These are phyloP conservation scores for Claviceps lovelessii DNA, from an alignment of 2,329 filamentous ascomycete species.

Conservation along the genomic window DNA sequence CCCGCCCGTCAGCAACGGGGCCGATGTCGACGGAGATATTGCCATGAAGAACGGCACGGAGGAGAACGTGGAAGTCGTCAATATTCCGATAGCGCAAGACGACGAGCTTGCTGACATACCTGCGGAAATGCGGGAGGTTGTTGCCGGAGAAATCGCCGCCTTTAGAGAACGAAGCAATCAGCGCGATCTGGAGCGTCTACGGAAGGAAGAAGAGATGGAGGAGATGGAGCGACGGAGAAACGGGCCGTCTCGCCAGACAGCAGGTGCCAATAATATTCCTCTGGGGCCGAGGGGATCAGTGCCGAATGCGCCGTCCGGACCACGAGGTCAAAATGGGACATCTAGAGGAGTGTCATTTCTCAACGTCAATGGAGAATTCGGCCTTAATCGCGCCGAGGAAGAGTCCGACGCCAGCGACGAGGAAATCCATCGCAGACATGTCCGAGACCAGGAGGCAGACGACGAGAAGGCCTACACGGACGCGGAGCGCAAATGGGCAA, in stretches of 20 bases:
- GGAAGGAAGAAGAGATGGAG: conserved; percentile 84
- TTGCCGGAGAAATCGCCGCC: conserved; percentile 83
- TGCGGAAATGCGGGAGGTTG: conserved; percentile 87
- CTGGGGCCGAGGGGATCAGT: conserved; percentile 30
- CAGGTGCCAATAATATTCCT: conserved; percentile 44
- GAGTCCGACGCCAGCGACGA: conserved; percentile 78
- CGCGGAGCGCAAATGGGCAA: conserved; percentile 79
- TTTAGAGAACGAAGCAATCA: conserved; percentile 86
- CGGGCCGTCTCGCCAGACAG: conserved; percentile 45
- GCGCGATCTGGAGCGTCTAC: conserved; percentile 74
- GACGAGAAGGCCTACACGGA: conserved; percentile 70
- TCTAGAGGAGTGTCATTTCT: conserved; percentile 55
- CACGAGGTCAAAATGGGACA: conserved; percentile 49
- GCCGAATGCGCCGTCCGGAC: conserved; percentile 58
- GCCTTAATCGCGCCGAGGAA: conserved; percentile 59
- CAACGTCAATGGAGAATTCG: conserved; percentile 66
- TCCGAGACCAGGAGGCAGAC: conserved; percentile 58
- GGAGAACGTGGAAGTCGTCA: conserved; percentile 69
- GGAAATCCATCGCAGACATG: conserved; percentile 61
- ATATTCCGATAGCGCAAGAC: conserved; percentile 73
- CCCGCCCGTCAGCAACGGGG: conserved; percentile 32
- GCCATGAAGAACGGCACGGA: conserved; percentile 53
- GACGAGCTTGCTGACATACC: conserved; percentile 94
- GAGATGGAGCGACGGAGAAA: conserved; percentile 67
- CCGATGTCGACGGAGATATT: conserved; percentile 53